Base-by-base conservation (phyloP, 2,329 filamentous ascomycete species). In the Pseudocercospora fijiensis region DNA sequence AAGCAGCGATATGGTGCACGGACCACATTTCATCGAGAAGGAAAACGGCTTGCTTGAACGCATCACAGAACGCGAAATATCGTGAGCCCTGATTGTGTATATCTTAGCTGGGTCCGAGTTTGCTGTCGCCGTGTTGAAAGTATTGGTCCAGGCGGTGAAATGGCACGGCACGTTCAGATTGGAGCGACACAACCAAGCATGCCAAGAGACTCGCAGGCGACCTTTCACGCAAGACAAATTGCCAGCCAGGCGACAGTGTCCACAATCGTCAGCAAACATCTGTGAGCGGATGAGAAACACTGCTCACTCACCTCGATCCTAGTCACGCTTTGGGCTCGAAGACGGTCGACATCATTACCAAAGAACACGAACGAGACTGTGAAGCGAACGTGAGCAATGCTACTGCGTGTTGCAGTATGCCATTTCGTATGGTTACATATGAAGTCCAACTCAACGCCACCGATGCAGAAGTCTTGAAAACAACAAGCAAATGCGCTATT, bases 401-500 rank as follows among this genome's bases (percentile, higher is more conserved):
- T 49, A 3, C 45, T 24, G 18, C 20, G 24, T 4, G 3, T 49
- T 18, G 22, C 45, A 49, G 9, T 26, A 24, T 49, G 45, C 45
- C 18, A 47, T 47, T 24, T 49, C 45, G 45, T 16, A 11, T 5
- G 18, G 22, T 9, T 49, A 49, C 22, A 26, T 13, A 49, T 18
- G 45, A 49, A 49, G 18, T 20, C 18, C 22, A 49, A 24, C 6
- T 26, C 20, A 24, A 49, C 45, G 45, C 45, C 45, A 49, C 45
- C 45, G 24, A 49, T 49, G 45, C 45, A 49, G 20, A 18, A 49
- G 45, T 53, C 26, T 27, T 26, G 22, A 57, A 30, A 55, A 55
- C 16, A 58, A 56, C 51, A 47, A 57, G 49, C 45, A 37, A 53
- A 37, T 43, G 63, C 64, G 67, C 71, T 64, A 72, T 71, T 72